Evolutionary conservation across 306 rosid species (phyloP), one percentile per base, ranked within the genome.

Genomic region (Corylus heterophylla): DNA sequence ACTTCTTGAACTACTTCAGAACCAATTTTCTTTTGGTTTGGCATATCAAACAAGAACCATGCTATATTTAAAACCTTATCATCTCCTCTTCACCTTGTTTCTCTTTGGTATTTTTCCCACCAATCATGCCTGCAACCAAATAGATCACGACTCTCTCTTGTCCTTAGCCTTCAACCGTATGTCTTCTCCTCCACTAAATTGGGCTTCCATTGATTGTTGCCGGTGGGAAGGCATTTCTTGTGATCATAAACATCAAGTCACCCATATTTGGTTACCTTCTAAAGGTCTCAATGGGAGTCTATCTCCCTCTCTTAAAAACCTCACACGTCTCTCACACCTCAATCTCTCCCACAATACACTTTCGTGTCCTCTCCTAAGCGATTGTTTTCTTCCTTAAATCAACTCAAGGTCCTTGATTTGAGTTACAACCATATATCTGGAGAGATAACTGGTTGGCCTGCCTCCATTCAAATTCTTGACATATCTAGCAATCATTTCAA

Each of bases 371-470:
- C 12, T 62, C 0, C 31, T 5, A 27, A 50, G 3, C 45, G 17
- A 16, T 76, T 76, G 31, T 62, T 76, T 70, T 47, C n/a, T 25
- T 62, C 55, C 25, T 25, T 76, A n/a, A 31, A 5, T 25, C 72
- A 8, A 3, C 79, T 76, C 35, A 7, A 58, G 49, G 29, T 76
- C 12, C 71, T 76, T 29, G 79, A 76, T 29, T 47, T 75, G 71
- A 75, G 72, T 56, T 61, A 13, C 51, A 75, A 75, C 71, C 44
- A 47, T 75, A 16, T 75, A 4, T 61, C 4, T 27, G 79, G 72
- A 62, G 56, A 66, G 39, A 18, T 68, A 1, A 17, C 68, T 39
- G 22, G 17, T 11, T 20, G 51, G 51, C 51, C 51, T 48, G 0
- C 4, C 39, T n/a, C 39, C 25, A 20, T 77, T 14, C 29, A 5